A percentile compares a stretch with the other conserved stretches of the same genome.
Evolutionary conservation across 2,329 filamentous ascomycete genomes (phyloP).

Genomic region (Fusarium graminum): DNA sequence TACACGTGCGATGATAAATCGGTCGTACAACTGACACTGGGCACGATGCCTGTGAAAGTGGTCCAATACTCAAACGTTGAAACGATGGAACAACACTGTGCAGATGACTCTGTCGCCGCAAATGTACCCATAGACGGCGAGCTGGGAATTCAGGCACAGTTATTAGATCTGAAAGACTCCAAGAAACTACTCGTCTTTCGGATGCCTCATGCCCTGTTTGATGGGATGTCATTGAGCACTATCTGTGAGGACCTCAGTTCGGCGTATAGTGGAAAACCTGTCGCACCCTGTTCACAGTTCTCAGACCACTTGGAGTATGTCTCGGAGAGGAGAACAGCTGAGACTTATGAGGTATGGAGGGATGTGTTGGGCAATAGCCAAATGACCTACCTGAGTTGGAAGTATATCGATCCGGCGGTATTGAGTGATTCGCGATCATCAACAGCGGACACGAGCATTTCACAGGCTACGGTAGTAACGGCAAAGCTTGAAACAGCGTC

Average conservation of each 20-base stretch:
- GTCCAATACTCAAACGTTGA: background rate
- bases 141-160: background rate
- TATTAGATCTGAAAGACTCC: constrained; percentile 2
- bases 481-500: constrained; percentile 1
- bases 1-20: background rate
- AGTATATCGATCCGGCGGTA: background rate
- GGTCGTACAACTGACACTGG: background rate
- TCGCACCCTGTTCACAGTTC: constrained; percentile 4
- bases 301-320: constrained; percentile 2
- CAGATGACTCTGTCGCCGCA: background rate
- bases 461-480: background rate
- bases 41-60: background rate
- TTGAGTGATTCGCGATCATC: background rate
- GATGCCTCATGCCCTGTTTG: constrained; percentile 11
- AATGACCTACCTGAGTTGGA: background rate
- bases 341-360: constrained; percentile 4
- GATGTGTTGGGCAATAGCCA: background rate
- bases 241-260: constrained; percentile 10
- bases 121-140: background rate
- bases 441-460: background rate
- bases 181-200: background rate
- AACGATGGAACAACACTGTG: background rate
- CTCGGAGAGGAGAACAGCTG: background rate
- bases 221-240: constrained; percentile 8
- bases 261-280: background rate